A percentile compares a stretch with the other conserved stretches of the same genome.
These are phyloP conservation scores for Neurospora sp. DNA, from an alignment of 495 filamentous ascomycete species.

Conservation along the genomic window DNA sequence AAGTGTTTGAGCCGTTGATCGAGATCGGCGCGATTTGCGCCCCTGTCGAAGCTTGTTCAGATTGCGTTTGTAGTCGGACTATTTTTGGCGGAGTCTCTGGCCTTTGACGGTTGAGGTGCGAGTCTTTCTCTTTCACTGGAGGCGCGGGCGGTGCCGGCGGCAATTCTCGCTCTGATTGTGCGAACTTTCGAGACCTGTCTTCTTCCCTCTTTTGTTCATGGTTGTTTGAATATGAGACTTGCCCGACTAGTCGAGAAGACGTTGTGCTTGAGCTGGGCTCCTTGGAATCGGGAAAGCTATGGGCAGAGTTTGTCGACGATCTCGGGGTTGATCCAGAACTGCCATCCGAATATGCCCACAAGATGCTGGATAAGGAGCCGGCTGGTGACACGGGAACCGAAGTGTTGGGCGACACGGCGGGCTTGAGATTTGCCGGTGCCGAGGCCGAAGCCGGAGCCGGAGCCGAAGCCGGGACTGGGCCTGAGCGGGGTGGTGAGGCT, in stretches of 20 bases:
- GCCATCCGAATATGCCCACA: conserved; percentile 35
- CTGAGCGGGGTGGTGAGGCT: background rate
- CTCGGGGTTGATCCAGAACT: conserved; percentile 26
- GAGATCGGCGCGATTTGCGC: conserved; percentile 5
- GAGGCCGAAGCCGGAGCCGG: background rate
- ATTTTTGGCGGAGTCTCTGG: conserved; percentile 9
- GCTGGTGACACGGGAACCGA: conserved; percentile 13
- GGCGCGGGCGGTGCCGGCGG: conserved; percentile 27
- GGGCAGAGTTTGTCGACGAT: conserved; percentile 19
- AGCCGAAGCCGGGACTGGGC: background rate
- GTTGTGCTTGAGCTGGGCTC: conserved; percentile 22
- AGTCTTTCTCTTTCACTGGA: conserved; percentile 21
- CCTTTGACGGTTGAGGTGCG: background rate
- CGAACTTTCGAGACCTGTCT: conserved; percentile 1
- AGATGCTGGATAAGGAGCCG: conserved; percentile 33
- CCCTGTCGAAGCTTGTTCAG: conserved; percentile 7
- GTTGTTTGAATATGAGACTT: conserved; percentile 11
- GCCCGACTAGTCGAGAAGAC: conserved; percentile 11
- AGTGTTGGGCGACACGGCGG: conserved; percentile 1
- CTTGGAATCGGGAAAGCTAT: conserved; percentile 25
- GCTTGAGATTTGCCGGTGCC: conserved; percentile 4
- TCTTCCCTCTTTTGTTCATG: conserved; percentile 12
- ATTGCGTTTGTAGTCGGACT: background rate
- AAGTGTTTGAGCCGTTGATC: conserved; percentile 7
- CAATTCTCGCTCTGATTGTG: conserved; percentile 6